phyloP scores from a whole-genome alignment of 2,329 filamentous ascomycete genomes.

The Ceratocystis cacaofunesta region DNA sequence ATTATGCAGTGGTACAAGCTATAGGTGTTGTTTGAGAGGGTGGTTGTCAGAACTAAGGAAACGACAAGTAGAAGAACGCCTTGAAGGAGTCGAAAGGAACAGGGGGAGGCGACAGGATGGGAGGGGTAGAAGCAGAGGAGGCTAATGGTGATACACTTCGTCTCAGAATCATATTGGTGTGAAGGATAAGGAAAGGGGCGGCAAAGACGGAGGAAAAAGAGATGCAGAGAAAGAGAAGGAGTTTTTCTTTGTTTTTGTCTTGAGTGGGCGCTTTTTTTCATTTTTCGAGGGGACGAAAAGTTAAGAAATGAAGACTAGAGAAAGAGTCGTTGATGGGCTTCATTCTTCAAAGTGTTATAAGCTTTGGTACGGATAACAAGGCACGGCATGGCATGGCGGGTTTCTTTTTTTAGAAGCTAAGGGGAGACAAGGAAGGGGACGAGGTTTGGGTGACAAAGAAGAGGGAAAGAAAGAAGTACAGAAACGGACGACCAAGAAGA shows the following conservation, averaged over 20 bases:
- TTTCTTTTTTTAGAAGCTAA: background rate
- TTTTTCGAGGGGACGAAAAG: too few species aligned
- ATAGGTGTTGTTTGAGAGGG: background rate
- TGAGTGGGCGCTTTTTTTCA: too few species aligned
- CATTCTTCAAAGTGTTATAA: background rate
- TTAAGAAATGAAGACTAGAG: background rate
- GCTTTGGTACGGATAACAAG: background rate
- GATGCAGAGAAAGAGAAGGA: background rate
- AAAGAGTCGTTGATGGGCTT: background rate
- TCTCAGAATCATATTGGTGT: background rate
- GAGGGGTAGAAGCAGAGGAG: background rate
- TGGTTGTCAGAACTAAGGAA: background rate
- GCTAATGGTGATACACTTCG: background rate
- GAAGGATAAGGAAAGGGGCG: background rate
- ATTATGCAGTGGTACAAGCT: background rate
- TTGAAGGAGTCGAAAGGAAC: slow-evolving; percentile 4
- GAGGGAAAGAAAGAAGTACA: background rate
- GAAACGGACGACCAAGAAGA: background rate
- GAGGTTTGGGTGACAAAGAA: background rate
- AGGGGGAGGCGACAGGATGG: slow-evolving; percentile 3
- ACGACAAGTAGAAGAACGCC: background rate
- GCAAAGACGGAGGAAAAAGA: background rate
- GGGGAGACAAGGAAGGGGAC: background rate
- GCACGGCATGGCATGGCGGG: background rate
- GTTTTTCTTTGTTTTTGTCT: too few species aligned